phyloP scores from a whole-genome alignment of 352 stramenopile species.

The Thalassiosira livingstoniorum region DNA sequence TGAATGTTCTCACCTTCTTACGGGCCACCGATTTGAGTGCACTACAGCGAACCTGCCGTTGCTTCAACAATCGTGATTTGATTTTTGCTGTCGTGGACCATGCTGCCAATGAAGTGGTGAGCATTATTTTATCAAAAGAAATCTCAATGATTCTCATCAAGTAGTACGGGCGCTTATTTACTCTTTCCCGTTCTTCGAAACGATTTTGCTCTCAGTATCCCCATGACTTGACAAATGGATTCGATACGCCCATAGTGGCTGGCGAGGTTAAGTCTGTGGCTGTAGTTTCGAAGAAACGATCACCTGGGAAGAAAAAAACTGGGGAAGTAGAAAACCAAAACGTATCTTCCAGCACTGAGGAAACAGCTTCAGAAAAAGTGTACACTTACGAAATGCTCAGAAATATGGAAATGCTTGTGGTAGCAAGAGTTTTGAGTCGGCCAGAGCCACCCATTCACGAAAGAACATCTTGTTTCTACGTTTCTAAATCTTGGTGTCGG shows the following conservation, averaged over 20 bases:
- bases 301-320: conserved; percentile 47
- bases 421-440: conserved; percentile 73
- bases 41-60: conserved; percentile 73
- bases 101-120: conserved; percentile 66
- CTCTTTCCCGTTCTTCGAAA: no score
- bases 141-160: no score
- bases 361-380: conserved; percentile 20
- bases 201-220: conserved; percentile 57
- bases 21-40: conserved; percentile 76
- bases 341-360: not conserved
- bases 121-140: conserved; percentile 9
- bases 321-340: not conserved
- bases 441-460: conserved; percentile 70
- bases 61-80: conserved; percentile 72
- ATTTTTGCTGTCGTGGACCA: conserved; percentile 70
- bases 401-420: conserved; percentile 84
- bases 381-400: conserved; percentile 80
- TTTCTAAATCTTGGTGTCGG: conserved; percentile 84
- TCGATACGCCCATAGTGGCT: conserved; percentile 56
- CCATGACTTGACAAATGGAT: conserved; percentile 66
- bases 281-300: conserved; percentile 40
- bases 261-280: conserved; percentile 49
- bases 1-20: conserved; percentile 81
- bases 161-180: no score
- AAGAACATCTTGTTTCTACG: conserved; percentile 66